Conservation (phyloP, 108 stramenopile species). For the Fragilariopsis cylindrus region DNA sequence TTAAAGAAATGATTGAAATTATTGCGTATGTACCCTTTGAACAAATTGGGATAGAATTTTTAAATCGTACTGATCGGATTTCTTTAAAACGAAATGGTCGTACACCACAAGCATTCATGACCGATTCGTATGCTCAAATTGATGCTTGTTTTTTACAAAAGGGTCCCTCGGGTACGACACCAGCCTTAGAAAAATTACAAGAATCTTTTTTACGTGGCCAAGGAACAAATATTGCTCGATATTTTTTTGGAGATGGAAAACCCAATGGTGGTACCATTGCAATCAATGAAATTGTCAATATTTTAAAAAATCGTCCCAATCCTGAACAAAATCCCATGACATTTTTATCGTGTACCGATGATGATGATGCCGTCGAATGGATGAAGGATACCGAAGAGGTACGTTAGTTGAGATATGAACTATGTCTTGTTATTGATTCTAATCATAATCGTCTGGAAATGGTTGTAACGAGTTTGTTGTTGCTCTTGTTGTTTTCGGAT, state of each 20-base stretch:
- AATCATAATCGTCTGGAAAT: background rate
- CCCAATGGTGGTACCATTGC: slow-evolving; percentile 52
- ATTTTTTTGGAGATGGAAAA: slow-evolving; percentile 53
- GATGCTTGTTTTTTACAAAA: slow-evolving; percentile 26
- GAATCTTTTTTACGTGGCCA: slow-evolving; percentile 41
- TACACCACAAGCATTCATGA: slow-evolving; percentile 33
- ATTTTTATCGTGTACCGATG: slow-evolving; percentile 51
- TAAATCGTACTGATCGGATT: slow-evolving; percentile 40
- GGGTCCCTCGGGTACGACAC: slow-evolving; percentile 44
- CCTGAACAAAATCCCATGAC: slow-evolving; percentile 50
- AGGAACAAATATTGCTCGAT: slow-evolving; percentile 41
- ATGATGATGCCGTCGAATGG: slow-evolving; percentile 62
- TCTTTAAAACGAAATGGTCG: slow-evolving; percentile 30
- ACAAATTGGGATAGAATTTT: slow-evolving; percentile 42
- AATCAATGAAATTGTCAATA: slow-evolving; percentile 33
- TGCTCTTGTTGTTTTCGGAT: background rate
- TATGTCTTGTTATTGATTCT: background rate
- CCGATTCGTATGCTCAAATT: background rate
- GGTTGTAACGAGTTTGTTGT: background rate
- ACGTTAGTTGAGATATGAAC: background rate
- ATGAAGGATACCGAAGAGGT: slow-evolving; percentile 61
- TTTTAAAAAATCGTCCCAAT: slow-evolving; percentile 40
- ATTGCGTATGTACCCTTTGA: slow-evolving; percentile 46
- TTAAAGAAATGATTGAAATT: slow-evolving; percentile 54
- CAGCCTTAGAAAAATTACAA: slow-evolving; percentile 44